Percentiles rank a stretch among this genome's conserved stretches.
phyloP scores from a whole-genome alignment of 768 basidiomycete species.

The Dendrothele bispora region DNA sequence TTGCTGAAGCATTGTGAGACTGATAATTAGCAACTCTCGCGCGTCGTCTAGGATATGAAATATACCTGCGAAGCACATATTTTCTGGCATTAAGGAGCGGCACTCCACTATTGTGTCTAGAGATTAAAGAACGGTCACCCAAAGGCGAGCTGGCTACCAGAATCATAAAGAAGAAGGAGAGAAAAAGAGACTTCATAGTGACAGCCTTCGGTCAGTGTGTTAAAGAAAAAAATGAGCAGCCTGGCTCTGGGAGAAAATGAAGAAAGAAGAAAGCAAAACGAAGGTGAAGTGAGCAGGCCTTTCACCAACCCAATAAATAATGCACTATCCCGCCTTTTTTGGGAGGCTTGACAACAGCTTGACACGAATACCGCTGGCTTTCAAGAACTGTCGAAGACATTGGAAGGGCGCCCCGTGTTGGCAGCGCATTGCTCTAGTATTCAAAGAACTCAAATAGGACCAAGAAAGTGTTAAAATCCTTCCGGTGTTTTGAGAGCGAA shows the following conservation, averaged over 20 bases:
- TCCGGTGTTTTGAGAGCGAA: too few species aligned
- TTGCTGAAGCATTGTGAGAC: slow-evolving; percentile 20
- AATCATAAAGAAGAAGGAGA: slow-evolving; percentile 28
- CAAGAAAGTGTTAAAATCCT: too few species aligned
- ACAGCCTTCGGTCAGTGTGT: neutral
- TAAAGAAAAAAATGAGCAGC: slow-evolving; percentile 7
- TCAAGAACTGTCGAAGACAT: neutral
- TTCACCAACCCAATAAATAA: neutral
- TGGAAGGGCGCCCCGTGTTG: too few species aligned
- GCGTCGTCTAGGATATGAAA: neutral
- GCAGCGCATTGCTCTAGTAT: too few species aligned
- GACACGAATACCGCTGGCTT: neutral
- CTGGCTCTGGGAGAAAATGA: slow-evolving; percentile 15
- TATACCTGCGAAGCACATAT: slow-evolving; percentile 32
- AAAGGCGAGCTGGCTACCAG: slow-evolving; percentile 30
- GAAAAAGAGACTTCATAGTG: slow-evolving; percentile 28
- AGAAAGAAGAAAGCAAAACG: slow-evolving; percentile 12
- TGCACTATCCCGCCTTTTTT: neutral
- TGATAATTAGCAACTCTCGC: slow-evolving; percentile 4
- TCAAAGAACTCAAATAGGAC: too few species aligned
- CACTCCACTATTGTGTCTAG: slow-evolving; percentile 28
- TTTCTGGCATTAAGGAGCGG: slow-evolving; percentile 30
- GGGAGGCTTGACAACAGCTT: neutral
- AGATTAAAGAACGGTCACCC: slow-evolving; percentile 33
- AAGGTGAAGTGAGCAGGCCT: neutral